Base-by-base conservation (phyloP, 2,329 filamentous ascomycete genomes). In the Nemania serpens region DNA sequence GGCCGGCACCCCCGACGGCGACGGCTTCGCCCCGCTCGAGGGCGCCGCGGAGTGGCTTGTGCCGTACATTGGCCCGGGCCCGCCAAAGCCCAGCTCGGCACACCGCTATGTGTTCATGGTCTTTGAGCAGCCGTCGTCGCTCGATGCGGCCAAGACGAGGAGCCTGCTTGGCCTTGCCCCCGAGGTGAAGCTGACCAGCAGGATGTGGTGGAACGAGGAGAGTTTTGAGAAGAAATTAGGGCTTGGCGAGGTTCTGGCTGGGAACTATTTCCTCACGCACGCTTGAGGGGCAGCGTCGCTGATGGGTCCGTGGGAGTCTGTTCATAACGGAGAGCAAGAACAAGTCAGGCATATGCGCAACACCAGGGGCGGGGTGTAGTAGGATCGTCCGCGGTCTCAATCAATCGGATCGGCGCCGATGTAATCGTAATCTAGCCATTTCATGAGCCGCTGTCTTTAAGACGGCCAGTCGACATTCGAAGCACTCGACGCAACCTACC, bases 1-100 rank as follows among this genome's bases (percentile, higher is more conserved):
- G 9, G 25, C 56, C 25, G 55, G 46, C 36, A 13, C 51, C 15
- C 29, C 50, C 25, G 62, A 62, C 52, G 52, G 39, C 37, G 62
- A 62, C 59, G 62, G 62, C 37, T 64, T 64, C 2, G 53, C 22
- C 9, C 62, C 62, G 47, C 62, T 64, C 22, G 20, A 58, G 51
- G 59, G 62, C 43, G 11, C 55, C 3, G 13, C 22, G 3, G 43
- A 56, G 37, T 64, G 62, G 62, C 3, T 62, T 3, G 59, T 57
- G 42, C 43, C 62, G 11, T 64, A 61, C 43, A 37, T 53, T 3
- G 29, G 46, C 7, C 62, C 62, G 10, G 62, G 58, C 7, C 62
- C 62, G 11, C 62, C 62, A 13, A 58, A 55, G 33, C 62, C 62
- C 39, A 64, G 62, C 59, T 18, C 58, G 25, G 45, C 59, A 1